Percentiles rank a stretch among this genome's conserved stretches.
phyloP scores from a whole-genome alignment of 2,329 filamentous ascomycete genomes.

The Sporothrix inflata region DNA sequence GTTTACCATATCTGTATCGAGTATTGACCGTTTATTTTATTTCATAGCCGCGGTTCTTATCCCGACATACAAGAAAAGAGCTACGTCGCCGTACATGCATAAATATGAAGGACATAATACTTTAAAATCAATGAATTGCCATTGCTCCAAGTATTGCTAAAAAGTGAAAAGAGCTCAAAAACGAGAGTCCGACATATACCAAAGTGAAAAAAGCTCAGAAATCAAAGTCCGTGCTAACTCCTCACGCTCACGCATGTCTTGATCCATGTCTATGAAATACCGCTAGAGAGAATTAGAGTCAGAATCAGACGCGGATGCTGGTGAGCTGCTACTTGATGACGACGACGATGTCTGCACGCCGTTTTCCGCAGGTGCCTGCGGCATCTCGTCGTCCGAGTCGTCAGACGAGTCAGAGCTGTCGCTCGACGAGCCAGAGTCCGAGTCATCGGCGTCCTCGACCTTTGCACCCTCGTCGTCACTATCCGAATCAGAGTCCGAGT shows the following conservation, averaged over 20 bases:
- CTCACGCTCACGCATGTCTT: no score
- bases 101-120: not conserved
- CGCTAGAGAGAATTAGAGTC: constrained; percentile 21
- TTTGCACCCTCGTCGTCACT: constrained; percentile 25
- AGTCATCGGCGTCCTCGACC: constrained; percentile 26
- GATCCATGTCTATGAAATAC: not conserved
- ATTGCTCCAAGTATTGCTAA: not conserved
- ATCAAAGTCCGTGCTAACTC: no score
- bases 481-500: constrained; percentile 34
- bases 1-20: no score
- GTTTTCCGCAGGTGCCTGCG: not conserved
- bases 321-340: constrained; percentile 35
- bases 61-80: not conserved
- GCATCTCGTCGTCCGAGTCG: constrained; percentile 26
- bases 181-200: not conserved
- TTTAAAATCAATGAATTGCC: not conserved
- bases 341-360: constrained; percentile 46
- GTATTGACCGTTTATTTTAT: no score
- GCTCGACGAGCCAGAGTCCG: constrained; percentile 30
- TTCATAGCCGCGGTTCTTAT: no score
- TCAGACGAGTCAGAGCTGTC: constrained; percentile 27
- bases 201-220: not conserved
- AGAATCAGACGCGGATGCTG: constrained; percentile 22
- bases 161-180: not conserved
- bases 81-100: not conserved